A percentile compares a stretch with the other conserved stretches of the same genome.
Evolutionary conservation across 2,329 filamentous ascomycete species (phyloP).

Genomic region (Chalara sp.): DNA sequence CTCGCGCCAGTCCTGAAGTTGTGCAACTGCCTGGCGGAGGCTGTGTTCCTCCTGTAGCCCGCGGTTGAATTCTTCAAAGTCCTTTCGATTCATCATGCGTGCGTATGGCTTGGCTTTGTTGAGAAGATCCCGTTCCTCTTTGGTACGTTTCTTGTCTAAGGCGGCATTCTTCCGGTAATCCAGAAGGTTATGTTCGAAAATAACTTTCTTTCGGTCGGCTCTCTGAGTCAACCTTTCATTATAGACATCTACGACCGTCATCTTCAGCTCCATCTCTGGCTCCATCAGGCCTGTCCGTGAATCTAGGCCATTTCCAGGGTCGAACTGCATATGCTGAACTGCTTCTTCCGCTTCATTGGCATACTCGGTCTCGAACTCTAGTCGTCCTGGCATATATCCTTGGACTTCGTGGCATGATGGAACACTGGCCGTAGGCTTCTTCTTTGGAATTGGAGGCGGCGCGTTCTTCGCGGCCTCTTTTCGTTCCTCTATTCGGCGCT

Average conservation of each 20-base stretch:
- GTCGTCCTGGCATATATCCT: conserved; percentile 94
- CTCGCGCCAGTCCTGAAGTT: conserved; percentile 89
- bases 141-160: conserved; percentile 88
- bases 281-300: conserved; percentile 78
- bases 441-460: conserved; percentile 78
- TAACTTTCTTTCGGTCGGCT: conserved; percentile 90
- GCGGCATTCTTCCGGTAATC: conserved; percentile 91
- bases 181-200: conserved; percentile 89
- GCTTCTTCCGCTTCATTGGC: conserved; percentile 97
- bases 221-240: conserved; percentile 85
- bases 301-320: conserved; percentile 90
- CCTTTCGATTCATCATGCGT: conserved; percentile 89
- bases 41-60: conserved; percentile 89
- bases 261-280: conserved; percentile 93
- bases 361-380: conserved; percentile 97
- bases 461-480: conserved; percentile 83
- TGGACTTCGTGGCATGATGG: conserved; percentile 97
- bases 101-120: conserved; percentile 96
- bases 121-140: conserved; percentile 85
- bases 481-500: conserved; percentile 84
- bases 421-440: conserved; percentile 91
- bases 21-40: conserved; percentile 77
- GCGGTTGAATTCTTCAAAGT: conserved; percentile 80
- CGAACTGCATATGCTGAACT: conserved; percentile 97
- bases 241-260: conserved; percentile 98